A percentile compares a stretch with the other conserved stretches of the same genome.
phyloP scores from a whole-genome alignment of 495 filamentous ascomycete species.

The Chaetomidium leptoderma region DNA sequence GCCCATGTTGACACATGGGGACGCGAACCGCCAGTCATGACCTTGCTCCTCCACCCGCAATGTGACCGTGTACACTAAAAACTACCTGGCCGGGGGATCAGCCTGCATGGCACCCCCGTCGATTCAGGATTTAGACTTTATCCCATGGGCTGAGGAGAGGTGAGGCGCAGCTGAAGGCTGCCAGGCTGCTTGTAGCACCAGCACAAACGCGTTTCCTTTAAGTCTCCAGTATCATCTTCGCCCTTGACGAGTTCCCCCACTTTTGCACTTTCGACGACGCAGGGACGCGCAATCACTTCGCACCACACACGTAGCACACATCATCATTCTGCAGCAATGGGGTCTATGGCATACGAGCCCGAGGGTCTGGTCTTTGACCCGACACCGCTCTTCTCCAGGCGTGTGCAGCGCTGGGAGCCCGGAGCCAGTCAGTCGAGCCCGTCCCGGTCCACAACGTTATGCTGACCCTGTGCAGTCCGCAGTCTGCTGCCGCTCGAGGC shows the following conservation, averaged over 20 bases:
- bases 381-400: constrained; percentile 8
- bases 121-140: neutral
- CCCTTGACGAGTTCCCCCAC: neutral
- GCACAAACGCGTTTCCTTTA: neutral
- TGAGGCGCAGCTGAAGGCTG: constrained; percentile 5
- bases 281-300: constrained; percentile 1
- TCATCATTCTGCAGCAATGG: too few species aligned
- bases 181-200: too few species aligned
- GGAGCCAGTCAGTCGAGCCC: constrained; percentile 10
- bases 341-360: neutral
- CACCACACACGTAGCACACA: neutral
- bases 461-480: constrained; percentile 7
- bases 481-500: constrained; percentile 6
- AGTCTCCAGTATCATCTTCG: neutral
- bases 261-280: neutral
- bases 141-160: constrained; percentile 1
- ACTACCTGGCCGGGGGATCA: neutral
- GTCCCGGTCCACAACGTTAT: neutral
- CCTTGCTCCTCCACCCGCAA: neutral
- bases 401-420: constrained; percentile 11
- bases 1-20: too few species aligned
- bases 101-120: neutral
- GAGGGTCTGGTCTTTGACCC: constrained; percentile 12
- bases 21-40: too few species aligned
- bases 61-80: neutral